These are phyloP conservation scores for Maudiozyma serrabonitensis DNA, from an alignment of 805 yeast genomes.

Conservation along the genomic window DNA sequence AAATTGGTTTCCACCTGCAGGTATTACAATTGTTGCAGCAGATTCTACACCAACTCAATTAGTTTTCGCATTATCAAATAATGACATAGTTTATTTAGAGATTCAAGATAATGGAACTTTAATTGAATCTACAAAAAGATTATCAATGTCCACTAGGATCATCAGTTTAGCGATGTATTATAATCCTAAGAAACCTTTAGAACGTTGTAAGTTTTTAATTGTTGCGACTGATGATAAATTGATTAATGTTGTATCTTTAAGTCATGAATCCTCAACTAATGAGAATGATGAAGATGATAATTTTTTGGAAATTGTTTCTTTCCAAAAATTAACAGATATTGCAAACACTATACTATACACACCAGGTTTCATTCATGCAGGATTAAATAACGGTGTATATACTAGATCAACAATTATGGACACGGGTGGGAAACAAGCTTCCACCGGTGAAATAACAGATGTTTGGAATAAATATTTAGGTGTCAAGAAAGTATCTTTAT, in stretches of 20 bases:
- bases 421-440: constrained; percentile 35
- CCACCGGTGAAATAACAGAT: constrained; percentile 48
- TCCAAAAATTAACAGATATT: constrained; percentile 57
- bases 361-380: constrained; percentile 47
- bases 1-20: constrained; percentile 82
- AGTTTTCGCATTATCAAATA: constrained; percentile 58
- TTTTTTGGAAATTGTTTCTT: constrained; percentile 49
- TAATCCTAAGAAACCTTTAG: constrained; percentile 22
- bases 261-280: not conserved
- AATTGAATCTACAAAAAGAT: constrained; percentile 57
- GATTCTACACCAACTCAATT: constrained; percentile 60
- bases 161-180: constrained; percentile 42
- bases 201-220: constrained; percentile 47
- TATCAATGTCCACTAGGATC: constrained; percentile 44
- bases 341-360: constrained; percentile 31
- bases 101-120: constrained; percentile 30
- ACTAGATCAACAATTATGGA: constrained; percentile 41
- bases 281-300: constrained; percentile 37
- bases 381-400: constrained; percentile 77
- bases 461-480: constrained; percentile 70
- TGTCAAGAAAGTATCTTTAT: constrained; percentile 41
- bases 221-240: constrained; percentile 65
- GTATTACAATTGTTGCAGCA: constrained; percentile 51
- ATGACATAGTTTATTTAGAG: constrained; percentile 66
- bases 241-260: constrained; percentile 50